Base-by-base conservation (phyloP, 2,329 filamentous ascomycete genomes). In the Onygenales sp. region DNA sequence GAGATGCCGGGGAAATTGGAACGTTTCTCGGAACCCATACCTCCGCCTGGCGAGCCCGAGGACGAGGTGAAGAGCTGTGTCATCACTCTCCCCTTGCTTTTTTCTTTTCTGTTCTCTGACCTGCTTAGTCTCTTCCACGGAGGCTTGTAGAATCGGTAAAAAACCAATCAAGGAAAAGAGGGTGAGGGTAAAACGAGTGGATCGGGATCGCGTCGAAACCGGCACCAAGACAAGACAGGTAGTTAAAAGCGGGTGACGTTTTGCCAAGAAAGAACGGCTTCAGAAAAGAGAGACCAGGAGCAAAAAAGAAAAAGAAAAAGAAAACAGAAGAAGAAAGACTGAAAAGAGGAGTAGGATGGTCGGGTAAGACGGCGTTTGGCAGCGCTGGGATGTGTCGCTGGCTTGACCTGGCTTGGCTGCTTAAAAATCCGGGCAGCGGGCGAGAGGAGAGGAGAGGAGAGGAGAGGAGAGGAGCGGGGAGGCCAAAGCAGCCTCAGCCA, bases 1-100 rank as follows among this genome's bases (percentile, higher is more conserved):
- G 71, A 74, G 39, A 75, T 65, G 59, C 70, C 64, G 53, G 72
- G 67, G 58, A 75, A 74, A 59, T 73, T 75, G 52, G 66, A 66
- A 59, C 72, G 72, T 61, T 73, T 73, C 64, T 75, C 72, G 55
- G 68, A 70, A 27, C 45, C 31, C 37, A 32, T 14, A 54, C 70
- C 62, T 65, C 72, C 70, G 46, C 66, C 61, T 56, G 70, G 65
- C 57, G 70, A 63, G 52, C 58, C 65, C 49, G 67, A 56, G 42
- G 59, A 70, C 54, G 52, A 74, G 63, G 66, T 66, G 59, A 73
- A 73, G 51, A 74, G 63, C 60, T 74, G 70, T 55, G 71, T 74
- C 71, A 73, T 74, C 42, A 36, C 42, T 44, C 40, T 44, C 13
- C 46, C 31, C 40, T 42, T n/a, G 8, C 14, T 39, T 21, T 40